Percentiles rank a stretch among this genome's conserved stretches.
Conservation (phyloP, 208 protist species). For the Angomonas ambiguus region DNA sequence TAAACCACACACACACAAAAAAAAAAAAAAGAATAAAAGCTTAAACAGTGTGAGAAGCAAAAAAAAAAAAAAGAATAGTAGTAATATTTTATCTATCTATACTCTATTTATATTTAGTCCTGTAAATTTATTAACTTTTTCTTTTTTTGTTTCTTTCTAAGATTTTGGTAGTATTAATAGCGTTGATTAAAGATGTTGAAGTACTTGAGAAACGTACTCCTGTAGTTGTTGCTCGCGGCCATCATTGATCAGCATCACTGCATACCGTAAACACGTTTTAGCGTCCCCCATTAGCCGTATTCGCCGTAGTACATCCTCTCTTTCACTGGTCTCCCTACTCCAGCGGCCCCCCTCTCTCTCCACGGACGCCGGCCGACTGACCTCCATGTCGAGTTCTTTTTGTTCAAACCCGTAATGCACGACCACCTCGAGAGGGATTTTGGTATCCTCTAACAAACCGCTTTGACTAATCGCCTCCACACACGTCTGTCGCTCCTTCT, state of each 20-base stretch:
- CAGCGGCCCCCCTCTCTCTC: neutral
- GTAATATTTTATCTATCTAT: neutral
- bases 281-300: slow-evolving; percentile 62
- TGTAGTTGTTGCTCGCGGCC: slow-evolving; percentile 50
- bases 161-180: too few relatives aligned
- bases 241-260: slow-evolving; percentile 53
- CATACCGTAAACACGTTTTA: slow-evolving; percentile 78
- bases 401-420: slow-evolving; percentile 50
- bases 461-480: slow-evolving; percentile 51
- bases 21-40: neutral
- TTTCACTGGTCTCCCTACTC: slow-evolving; percentile 20
- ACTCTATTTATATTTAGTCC: neutral
- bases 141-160: neutral
- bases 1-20: too few relatives aligned
- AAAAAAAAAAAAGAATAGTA: neutral
- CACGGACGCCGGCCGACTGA: slow-evolving; percentile 14
- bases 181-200: neutral
- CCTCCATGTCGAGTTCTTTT: slow-evolving; percentile 40
- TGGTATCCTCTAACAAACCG: slow-evolving; percentile 69
- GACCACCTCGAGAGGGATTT: slow-evolving; percentile 60
- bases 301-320: slow-evolving; percentile 43
- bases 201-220: slow-evolving; percentile 65
- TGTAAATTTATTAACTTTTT: neutral
- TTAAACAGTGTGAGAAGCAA: neutral
- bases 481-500: slow-evolving; percentile 59